Conservation (phyloP, 2,329 filamentous ascomycete genomes). For the Nigrospora osmanthi region DNA sequence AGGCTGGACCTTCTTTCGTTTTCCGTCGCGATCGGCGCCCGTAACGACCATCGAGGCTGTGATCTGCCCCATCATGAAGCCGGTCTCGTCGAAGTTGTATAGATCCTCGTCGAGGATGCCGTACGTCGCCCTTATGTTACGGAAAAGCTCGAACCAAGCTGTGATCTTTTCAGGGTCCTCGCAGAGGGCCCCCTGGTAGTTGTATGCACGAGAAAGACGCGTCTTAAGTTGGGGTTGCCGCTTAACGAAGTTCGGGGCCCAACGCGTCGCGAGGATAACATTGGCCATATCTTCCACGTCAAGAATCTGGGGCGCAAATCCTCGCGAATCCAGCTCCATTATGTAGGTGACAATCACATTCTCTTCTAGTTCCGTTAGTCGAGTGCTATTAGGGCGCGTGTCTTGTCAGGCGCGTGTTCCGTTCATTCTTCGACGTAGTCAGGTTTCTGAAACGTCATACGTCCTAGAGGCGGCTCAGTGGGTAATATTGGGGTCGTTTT, state of each 20-base stretch:
- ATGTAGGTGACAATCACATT: neutral
- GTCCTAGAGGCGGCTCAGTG: no score
- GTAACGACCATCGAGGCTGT: neutral
- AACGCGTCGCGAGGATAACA: neutral
- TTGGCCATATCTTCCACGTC: neutral
- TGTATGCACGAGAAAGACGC: neutral
- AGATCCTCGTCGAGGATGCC: neutral
- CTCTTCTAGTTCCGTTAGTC: constrained; percentile 1
- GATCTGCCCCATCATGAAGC: neutral
- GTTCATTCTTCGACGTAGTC: neutral
- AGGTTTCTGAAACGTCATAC: no score
- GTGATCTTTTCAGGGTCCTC: neutral
- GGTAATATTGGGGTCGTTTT: no score
- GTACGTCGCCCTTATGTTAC: neutral
- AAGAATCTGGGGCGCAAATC: neutral
- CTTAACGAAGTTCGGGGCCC: neutral
- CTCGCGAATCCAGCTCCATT: constrained; percentile 1
- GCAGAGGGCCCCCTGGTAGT: neutral
- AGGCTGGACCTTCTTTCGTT: constrained; percentile 2
- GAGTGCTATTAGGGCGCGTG: neutral
- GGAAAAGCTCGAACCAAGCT: neutral
- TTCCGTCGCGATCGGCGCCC: neutral
- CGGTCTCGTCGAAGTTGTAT: constrained; percentile 1
- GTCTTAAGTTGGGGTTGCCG: neutral
- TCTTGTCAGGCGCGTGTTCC: neutral